Conservation (phyloP, 2,329 filamentous ascomycete species). For the Phyllosticta paracitricarpa region DNA sequence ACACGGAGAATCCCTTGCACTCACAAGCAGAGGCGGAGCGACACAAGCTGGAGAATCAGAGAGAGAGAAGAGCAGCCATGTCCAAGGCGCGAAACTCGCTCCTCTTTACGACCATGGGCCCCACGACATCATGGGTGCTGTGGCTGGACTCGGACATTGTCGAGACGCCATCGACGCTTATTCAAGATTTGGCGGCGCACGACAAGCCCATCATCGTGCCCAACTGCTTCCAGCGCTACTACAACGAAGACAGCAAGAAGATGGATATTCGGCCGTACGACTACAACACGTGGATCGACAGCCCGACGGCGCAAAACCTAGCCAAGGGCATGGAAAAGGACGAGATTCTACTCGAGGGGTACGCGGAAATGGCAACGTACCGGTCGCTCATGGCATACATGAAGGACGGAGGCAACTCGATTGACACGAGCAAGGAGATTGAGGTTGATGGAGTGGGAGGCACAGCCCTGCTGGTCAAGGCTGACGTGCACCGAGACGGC, state of each 20-base stretch:
- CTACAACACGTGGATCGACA: conserved; percentile 97
- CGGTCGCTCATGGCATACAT: conserved; percentile 84
- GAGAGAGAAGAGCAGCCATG: conserved; percentile 78
- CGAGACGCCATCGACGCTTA: conserved; percentile 73
- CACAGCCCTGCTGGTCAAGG: conserved; percentile 85
- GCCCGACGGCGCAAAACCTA: conserved; percentile 64
- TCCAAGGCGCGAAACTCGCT: conserved; percentile 86
- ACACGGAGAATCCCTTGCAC: conserved; percentile 71
- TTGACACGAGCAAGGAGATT: conserved; percentile 52
- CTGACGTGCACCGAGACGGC: conserved; percentile 90
- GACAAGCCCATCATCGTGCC: conserved; percentile 88
- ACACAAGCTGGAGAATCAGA: conserved; percentile 87
- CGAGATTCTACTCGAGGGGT: conserved; percentile 88
- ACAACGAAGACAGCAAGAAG: conserved; percentile 57
- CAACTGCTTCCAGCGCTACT: conserved; percentile 87
- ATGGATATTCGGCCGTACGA: conserved; percentile 80
- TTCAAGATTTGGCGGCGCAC: conserved; percentile 82
- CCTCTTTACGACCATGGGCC: conserved; percentile 88
- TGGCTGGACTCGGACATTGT: conserved; percentile 92
- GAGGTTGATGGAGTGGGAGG: conserved; percentile 88
- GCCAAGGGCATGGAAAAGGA: conserved; percentile 75
- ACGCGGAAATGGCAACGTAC: conserved; percentile 86
- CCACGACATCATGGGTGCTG: conserved; percentile 86
- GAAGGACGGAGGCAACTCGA: conserved; percentile 35
- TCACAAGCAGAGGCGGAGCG: conserved; percentile 82